phyloP scores from a whole-genome alignment of 2,329 filamentous ascomycete species.

The Ceratocystiopsis sp. region DNA sequence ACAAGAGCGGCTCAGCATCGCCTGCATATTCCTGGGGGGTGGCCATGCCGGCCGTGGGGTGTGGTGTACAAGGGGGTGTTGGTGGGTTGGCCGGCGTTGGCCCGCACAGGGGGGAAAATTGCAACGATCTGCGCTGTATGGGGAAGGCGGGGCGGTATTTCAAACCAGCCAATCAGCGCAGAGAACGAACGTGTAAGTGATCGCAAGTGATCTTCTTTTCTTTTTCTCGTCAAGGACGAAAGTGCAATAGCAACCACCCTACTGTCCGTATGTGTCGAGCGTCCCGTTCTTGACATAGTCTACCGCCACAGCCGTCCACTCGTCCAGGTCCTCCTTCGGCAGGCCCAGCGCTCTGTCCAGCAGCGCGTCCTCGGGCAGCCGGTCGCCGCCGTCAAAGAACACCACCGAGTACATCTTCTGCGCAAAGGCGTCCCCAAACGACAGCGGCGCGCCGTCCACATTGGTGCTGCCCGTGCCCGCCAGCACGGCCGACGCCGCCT shows the following conservation, averaged over 20 bases:
- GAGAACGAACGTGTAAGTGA: too few relatives aligned
- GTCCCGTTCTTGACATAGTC: too few relatives aligned
- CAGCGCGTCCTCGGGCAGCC: slow-evolving; percentile 28
- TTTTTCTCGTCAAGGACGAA: too few relatives aligned
- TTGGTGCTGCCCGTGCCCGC: not conserved
- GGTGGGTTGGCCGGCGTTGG: too few relatives aligned
- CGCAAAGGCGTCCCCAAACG: slow-evolving; percentile 22
- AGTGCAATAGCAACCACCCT: too few relatives aligned
- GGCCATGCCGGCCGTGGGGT: not conserved
- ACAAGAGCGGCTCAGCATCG: slow-evolving; percentile 6
- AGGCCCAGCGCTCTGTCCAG: slow-evolving; percentile 27
- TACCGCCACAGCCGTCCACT: not conserved
- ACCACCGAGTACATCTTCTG: slow-evolving; percentile 36
- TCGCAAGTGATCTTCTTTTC: too few relatives aligned
- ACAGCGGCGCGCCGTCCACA: slow-evolving; percentile 20
- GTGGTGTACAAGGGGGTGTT: too few relatives aligned
- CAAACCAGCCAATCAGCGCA: too few relatives aligned
- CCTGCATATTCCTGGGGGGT: slow-evolving; percentile 4
- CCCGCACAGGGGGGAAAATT: too few relatives aligned
- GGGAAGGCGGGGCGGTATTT: too few relatives aligned
- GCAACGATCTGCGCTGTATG: too few relatives aligned
- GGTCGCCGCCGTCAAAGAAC: slow-evolving; percentile 32
- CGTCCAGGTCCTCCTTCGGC: slow-evolving; percentile 11
- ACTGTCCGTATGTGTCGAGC: too few relatives aligned
- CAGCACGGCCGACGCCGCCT: slow-evolving; percentile 27